Evolutionary conservation across 805 yeast genomes (phyloP).

Genomic region (Sugiyamaella floridensis): DNA sequence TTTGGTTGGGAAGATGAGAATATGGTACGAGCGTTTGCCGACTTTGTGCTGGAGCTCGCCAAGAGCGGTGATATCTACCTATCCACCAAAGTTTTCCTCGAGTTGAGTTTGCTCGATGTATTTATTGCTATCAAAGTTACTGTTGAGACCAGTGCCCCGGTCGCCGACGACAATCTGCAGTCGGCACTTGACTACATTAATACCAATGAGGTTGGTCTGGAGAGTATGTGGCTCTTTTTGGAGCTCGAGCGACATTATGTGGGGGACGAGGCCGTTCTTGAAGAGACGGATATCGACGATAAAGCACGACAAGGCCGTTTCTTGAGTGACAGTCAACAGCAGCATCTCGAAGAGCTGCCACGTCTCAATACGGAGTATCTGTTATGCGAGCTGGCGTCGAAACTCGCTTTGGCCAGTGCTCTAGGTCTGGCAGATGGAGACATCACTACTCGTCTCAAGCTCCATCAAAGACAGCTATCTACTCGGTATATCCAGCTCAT

Average conservation of each 20-base stretch:
- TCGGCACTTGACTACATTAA: constrained; percentile 26
- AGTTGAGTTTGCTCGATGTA: constrained; percentile 17
- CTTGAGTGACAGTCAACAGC: neutral
- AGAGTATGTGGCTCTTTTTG: constrained; percentile 31
- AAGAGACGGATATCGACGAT: constrained; percentile 32
- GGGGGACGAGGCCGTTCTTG: constrained; percentile 1
- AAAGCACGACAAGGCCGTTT: neutral
- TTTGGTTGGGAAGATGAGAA: neutral
- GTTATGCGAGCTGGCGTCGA: constrained; percentile 37
- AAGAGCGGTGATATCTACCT: neutral
- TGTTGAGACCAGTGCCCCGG: neutral
- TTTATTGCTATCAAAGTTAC: constrained; percentile 17
- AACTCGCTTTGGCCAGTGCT: constrained; percentile 34
- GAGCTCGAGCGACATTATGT: constrained; percentile 42
- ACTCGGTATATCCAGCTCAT: constrained; percentile 10
- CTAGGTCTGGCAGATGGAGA: constrained; percentile 30
- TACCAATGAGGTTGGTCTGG: constrained; percentile 33
- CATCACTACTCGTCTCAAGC: constrained; percentile 30
- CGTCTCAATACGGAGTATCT: constrained; percentile 32
- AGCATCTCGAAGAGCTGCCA: constrained; percentile 36
- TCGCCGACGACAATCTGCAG: constrained; percentile 19
- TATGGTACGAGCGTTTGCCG: constrained; percentile 2
- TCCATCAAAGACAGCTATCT: constrained; percentile 28
- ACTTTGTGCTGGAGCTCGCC: neutral
- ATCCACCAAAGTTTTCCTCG: constrained; percentile 2